Evolutionary conservation across 345 rosid genomes (phyloP), one percentile per base, ranked within the genome.

Genomic region (Euphorbia pulcherrima): DNA sequence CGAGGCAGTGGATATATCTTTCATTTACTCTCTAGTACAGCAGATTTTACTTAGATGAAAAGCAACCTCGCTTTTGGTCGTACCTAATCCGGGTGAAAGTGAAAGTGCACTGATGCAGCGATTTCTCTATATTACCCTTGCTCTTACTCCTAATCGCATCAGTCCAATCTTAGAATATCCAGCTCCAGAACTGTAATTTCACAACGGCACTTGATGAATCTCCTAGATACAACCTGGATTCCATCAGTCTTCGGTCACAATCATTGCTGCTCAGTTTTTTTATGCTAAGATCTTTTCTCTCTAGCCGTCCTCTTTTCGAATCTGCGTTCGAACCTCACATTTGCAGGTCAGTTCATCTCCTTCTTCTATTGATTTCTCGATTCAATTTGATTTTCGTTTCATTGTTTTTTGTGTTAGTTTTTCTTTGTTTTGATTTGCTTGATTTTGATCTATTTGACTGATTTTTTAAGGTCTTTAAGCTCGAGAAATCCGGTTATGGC

Each of bases 401-500:
- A 6, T 17, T 0, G n/a, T n/a, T 5, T 30, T 58, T 55, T 26
- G 16, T 0, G 28, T 26, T 13, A 8, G 0, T 54, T 26, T 26
- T 4, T 5, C 21, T 13, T 11, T 10, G 0, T 56, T 56, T 28
- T 56, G 10, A 21, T 53, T n/a, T 53, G 26, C 10, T 53, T 4
- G 57, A 53, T 53, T 23, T 64, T 64, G 1, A 0, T 16, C 44
- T 63, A 17, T 59, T 57, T 41, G 28, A 39, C 66, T 40, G 54
- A 59, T 24, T 14, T 53, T 39, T 21, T 47, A 28, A 79, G 86
- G 60, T 74, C 76, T 72, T 69, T 75, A 28, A 78, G 78, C 57
- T 76, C 62, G 66, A 72, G 68, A 59, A 83, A 70, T 58, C 69
- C 69, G 54, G 68, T 61, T 74, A 87, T 88, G 90, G 76, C 83